Percentiles rank a stretch among this genome's conserved stretches.
Evolutionary conservation across 768 basidiomycete species (phyloP).

Genomic region (Kwoniella newhampshirensis): DNA sequence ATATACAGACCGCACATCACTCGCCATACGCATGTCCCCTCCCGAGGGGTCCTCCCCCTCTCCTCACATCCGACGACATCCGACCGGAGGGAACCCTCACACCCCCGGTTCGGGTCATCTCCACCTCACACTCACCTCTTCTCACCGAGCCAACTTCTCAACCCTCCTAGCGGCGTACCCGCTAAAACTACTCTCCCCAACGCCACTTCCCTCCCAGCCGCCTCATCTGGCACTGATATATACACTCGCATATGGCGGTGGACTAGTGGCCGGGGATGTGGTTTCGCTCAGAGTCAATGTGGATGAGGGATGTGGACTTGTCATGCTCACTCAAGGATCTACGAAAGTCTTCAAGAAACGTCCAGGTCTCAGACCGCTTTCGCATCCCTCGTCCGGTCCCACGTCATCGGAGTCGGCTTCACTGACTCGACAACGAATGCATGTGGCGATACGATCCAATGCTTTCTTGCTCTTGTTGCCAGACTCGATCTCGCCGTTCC

Average conservation of each 20-base stretch:
- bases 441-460: conserved; percentile 60
- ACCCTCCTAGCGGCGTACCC: conserved; percentile 80
- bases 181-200: conserved; percentile 78
- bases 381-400: conserved; percentile 17
- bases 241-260: conserved; percentile 83
- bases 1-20: too few species aligned
- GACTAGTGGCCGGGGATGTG: conserved; percentile 81
- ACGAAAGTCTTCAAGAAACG: conserved; percentile 93
- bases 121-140: conserved; percentile 18
- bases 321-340: conserved; percentile 81
- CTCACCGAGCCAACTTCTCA: conserved; percentile 57
- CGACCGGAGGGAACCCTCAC: not conserved
- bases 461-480: conserved; percentile 77
- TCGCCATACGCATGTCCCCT: too few species aligned
- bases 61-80: too few species aligned
- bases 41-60: too few species aligned
- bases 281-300: conserved; percentile 67
- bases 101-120: conserved; percentile 27
- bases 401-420: conserved; percentile 12
- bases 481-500: conserved; percentile 91
- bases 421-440: conserved; percentile 65
- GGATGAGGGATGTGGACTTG: conserved; percentile 61
- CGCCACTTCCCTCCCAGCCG: conserved; percentile 55
- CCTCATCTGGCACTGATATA: conserved; percentile 68
- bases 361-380: conserved; percentile 55